A percentile compares a stretch with the other conserved stretches of the same genome.
Conservation (phyloP, 129 eudicot species). For the Pseudognaphalium luteoalbum region DNA sequence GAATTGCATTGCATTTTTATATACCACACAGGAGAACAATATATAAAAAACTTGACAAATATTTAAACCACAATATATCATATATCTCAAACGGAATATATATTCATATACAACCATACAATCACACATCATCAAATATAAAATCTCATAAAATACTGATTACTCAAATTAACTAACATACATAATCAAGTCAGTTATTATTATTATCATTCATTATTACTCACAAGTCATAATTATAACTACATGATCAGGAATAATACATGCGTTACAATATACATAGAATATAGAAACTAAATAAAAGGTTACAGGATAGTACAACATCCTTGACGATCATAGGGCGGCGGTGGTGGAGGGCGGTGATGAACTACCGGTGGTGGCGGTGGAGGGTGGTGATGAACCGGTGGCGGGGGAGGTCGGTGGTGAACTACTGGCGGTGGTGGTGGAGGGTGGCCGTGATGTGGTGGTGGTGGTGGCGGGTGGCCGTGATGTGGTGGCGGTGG, state of each 20-base stretch:
- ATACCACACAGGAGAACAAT: too few relatives aligned
- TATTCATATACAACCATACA: too few relatives aligned
- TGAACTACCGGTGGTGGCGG: slow-evolving; percentile 1
- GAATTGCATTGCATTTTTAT: too few relatives aligned
- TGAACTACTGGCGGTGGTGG: background rate
- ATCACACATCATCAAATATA: too few relatives aligned
- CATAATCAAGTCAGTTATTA: background rate
- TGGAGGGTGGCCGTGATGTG: background rate
- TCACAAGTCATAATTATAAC: background rate
- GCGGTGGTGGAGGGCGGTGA: background rate
- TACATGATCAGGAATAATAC: background rate
- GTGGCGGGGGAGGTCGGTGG: background rate
- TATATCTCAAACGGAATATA: too few relatives aligned
- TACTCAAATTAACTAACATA: too few relatives aligned
- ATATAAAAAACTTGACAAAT: too few relatives aligned
- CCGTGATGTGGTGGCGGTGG: background rate
- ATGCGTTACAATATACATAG: background rate
- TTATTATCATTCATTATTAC: too few relatives aligned
- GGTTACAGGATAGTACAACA: slow-evolving; percentile 12
- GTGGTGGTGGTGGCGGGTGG: background rate
- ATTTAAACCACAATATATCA: too few relatives aligned
- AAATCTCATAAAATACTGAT: background rate
- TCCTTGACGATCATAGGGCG: background rate
- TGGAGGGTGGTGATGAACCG: slow-evolving; percentile 1
- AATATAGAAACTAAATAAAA: background rate